Evolutionary conservation across 208 protist genomes (phyloP).

Genomic region (Acanthamoeba quina): DNA sequence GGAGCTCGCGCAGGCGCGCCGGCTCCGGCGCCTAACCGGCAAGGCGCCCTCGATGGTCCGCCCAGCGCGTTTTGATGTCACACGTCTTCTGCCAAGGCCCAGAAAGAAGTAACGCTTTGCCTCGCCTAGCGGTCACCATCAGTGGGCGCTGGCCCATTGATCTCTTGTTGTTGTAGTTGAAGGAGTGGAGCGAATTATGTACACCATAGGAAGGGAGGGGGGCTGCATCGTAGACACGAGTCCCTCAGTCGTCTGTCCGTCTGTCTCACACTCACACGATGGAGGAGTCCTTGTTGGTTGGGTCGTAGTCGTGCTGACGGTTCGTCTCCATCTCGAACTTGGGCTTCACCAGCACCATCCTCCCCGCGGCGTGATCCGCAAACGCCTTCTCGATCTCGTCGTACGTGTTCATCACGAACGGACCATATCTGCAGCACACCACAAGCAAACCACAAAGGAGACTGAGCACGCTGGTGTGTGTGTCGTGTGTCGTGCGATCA

Average conservation of each 20-base stretch:
- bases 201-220: too few relatives aligned
- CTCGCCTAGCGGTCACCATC: too few relatives aligned
- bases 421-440: conserved; percentile 89
- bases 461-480: not conserved
- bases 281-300: conserved; percentile 47
- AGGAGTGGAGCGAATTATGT: too few relatives aligned
- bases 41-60: too few relatives aligned
- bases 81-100: too few relatives aligned
- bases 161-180: too few relatives aligned
- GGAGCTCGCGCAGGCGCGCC: conserved; percentile 11
- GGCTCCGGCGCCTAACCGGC: not conserved
- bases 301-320: conserved; percentile 21
- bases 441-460: not conserved
- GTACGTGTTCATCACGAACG: conserved; percentile 96
- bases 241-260: too few relatives aligned
- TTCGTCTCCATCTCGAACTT: conserved; percentile 62
- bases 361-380: conserved; percentile 88
- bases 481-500: too few relatives aligned
- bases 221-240: too few relatives aligned
- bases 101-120: too few relatives aligned
- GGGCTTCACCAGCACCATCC: conserved; percentile 49
- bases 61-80: too few relatives aligned
- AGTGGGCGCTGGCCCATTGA: too few relatives aligned
- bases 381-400: conserved; percentile 94
- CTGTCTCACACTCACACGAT: conserved; percentile 45